Evolutionary conservation across 495 filamentous ascomycete species (phyloP).

Genomic region (Hypomontagnella monticulosa): DNA sequence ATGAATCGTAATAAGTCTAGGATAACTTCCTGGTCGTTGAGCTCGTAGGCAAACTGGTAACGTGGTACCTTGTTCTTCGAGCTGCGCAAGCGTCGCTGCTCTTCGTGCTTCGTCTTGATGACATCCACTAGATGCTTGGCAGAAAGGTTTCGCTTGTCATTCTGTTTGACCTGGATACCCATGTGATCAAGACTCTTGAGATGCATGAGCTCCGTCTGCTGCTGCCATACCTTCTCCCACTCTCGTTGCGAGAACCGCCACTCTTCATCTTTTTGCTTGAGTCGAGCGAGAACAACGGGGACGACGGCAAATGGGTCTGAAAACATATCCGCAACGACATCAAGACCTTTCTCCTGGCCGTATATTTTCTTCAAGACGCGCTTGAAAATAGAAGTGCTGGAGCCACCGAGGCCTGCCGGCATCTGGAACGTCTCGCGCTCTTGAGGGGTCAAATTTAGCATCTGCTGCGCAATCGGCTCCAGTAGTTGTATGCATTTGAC

Average conservation of each 20-base stretch:
- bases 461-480: constrained; percentile 90
- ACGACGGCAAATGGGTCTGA: constrained; percentile 81
- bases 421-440: constrained; percentile 80
- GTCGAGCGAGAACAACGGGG: constrained; percentile 82
- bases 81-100: constrained; percentile 73
- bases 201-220: constrained; percentile 90
- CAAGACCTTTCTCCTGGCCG: constrained; percentile 79
- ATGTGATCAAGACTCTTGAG: constrained; percentile 97
- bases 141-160: constrained; percentile 89
- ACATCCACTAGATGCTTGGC: constrained; percentile 85
- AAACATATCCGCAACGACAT: constrained; percentile 85
- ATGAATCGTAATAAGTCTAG: constrained; percentile 83
- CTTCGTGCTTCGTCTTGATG: constrained; percentile 87
- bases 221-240: constrained; percentile 99
- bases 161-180: constrained; percentile 81
- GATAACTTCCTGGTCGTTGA: constrained; percentile 81
- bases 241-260: constrained; percentile 97
- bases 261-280: constrained; percentile 94
- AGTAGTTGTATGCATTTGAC: constrained; percentile 92
- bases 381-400: constrained; percentile 95
- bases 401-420: constrained; percentile 84
- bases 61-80: constrained; percentile 66
- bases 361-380: constrained; percentile 99
- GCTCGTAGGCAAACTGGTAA: constrained; percentile 77
- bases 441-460: constrained; percentile 74